Conservation (phyloP, 192 early-diverging fungal species). For the Backusella circina region DNA sequence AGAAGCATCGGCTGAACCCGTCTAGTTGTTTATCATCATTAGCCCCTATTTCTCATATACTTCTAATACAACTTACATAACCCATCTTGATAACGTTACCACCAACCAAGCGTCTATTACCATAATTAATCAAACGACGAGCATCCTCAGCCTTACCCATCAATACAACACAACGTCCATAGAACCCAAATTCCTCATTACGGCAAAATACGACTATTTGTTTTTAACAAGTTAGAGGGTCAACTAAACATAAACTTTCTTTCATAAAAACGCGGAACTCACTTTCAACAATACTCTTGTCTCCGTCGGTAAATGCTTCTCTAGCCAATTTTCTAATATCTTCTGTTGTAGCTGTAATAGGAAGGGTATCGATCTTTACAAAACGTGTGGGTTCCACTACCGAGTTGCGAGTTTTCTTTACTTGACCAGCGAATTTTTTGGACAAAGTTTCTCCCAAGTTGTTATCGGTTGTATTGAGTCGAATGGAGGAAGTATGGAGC, state of each 20-base stretch:
- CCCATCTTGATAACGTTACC: constrained; percentile 16
- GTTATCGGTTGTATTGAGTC: neutral
- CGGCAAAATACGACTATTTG: constrained; percentile 27
- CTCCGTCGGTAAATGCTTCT: constrained; percentile 20
- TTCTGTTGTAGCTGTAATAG: constrained; percentile 25
- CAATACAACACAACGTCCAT: constrained; percentile 18
- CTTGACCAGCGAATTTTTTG: neutral
- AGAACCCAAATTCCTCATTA: constrained; percentile 19
- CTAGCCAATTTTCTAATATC: constrained; percentile 29
- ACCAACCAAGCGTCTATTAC: constrained; percentile 16
- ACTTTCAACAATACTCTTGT: constrained; percentile 27
- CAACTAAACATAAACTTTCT: neutral
- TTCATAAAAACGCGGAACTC: neutral
- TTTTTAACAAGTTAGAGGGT: neutral
- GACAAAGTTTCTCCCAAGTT: neutral
- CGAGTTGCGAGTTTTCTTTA: neutral
- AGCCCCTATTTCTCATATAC: too few species aligned
- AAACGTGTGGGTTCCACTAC: constrained; percentile 4
- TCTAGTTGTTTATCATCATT: neutral
- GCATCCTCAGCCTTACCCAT: constrained; percentile 14
- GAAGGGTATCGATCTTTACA: constrained; percentile 22
- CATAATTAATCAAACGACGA: constrained; percentile 10
- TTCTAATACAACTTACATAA: constrained; percentile 16
- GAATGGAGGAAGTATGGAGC: neutral
- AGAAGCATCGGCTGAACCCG: neutral